Evolutionary conservation across 768 basidiomycete genomes (phyloP).

Genomic region (Dictyophora rubrovolvata): DNA sequence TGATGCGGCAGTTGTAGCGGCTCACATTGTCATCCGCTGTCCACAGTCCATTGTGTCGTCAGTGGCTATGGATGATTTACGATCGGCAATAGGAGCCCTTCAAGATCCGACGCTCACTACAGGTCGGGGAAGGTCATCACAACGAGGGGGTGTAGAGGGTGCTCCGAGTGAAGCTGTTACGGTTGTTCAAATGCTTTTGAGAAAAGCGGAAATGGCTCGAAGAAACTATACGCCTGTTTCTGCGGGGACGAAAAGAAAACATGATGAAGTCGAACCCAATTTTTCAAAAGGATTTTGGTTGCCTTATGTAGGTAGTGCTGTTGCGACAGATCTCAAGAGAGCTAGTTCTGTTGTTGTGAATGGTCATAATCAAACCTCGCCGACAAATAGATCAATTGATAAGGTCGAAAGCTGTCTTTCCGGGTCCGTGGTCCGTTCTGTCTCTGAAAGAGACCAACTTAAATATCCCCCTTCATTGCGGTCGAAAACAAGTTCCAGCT

Average conservation of each 20-base stretch:
- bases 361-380: background rate
- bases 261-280: slow-evolving; percentile 26
- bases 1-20: slow-evolving; percentile 57
- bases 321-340: slow-evolving; percentile 15
- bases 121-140: slow-evolving; percentile 19
- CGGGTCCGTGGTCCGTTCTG: background rate
- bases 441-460: background rate
- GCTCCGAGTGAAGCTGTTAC: slow-evolving; percentile 27
- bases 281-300: slow-evolving; percentile 27
- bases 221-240: slow-evolving; percentile 5
- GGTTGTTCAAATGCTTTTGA: slow-evolving; percentile 30
- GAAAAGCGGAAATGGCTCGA: slow-evolving; percentile 26
- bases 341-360: background rate
- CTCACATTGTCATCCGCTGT: slow-evolving; percentile 49
- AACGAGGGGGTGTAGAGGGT: slow-evolving; percentile 24
- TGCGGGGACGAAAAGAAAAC: slow-evolving; percentile 16
- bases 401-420: background rate
- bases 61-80: slow-evolving; percentile 37
- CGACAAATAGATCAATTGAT: background rate
- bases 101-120: slow-evolving; percentile 21
- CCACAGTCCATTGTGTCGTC: slow-evolving; percentile 36
- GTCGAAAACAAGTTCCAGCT: background rate
- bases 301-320: slow-evolving; percentile 32
- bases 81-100: slow-evolving; percentile 35
- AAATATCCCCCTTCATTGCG: background rate